Evolutionary conservation across 257 asterid species (phyloP).

Genomic region (Solanum pinnatisectum): DNA sequence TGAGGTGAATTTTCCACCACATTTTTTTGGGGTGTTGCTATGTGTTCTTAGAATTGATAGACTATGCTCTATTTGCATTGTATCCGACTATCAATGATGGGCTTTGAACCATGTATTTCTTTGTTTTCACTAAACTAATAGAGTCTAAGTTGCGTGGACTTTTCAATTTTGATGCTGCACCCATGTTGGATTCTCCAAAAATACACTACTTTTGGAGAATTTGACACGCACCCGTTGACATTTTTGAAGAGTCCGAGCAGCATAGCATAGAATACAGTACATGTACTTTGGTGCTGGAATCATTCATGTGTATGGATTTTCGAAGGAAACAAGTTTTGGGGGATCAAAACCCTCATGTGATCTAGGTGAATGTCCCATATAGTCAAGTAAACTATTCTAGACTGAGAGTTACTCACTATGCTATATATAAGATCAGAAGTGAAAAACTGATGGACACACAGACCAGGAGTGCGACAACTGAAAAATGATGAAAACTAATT

Average conservation of each 20-base stretch:
- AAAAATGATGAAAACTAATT: neutral
- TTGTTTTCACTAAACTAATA: neutral
- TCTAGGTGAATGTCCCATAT: neutral
- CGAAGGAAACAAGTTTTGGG: neutral
- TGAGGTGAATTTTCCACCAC: slow-evolving; percentile 38
- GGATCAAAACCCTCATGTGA: neutral
- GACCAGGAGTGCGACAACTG: neutral
- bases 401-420: neutral
- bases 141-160: neutral
- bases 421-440: neutral
- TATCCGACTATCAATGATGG: neutral
- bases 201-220: too few relatives aligned
- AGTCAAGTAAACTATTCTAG: neutral
- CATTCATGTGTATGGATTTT: neutral
- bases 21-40: neutral
- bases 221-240: too few relatives aligned
- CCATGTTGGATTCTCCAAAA: too few relatives aligned
- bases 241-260: too few relatives aligned
- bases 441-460: neutral
- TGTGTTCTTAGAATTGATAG: neutral
- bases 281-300: neutral
- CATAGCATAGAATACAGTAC: neutral
- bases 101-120: neutral
- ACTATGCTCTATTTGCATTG: neutral
- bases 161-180: too few relatives aligned